phyloP scores from a whole-genome alignment of 192 early-diverging fungal genomes.

The Coemansia pectinata region DNA sequence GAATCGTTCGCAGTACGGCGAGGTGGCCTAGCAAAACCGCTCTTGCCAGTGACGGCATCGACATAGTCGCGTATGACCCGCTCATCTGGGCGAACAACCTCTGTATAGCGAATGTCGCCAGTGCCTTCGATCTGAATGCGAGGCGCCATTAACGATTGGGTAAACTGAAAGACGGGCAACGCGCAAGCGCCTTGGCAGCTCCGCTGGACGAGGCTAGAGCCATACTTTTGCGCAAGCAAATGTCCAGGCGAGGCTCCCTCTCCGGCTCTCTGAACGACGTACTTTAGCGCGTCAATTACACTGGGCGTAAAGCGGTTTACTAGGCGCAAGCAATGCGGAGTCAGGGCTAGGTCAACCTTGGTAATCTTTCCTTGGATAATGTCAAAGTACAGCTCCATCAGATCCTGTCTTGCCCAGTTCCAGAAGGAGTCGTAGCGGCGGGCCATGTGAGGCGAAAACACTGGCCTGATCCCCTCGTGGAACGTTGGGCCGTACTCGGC shows the following conservation, averaged over 20 bases:
- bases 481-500: slow-evolving; percentile 92
- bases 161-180: slow-evolving; percentile 72
- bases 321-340: slow-evolving; percentile 82
- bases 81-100: slow-evolving; percentile 71
- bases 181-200: neutral
- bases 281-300: slow-evolving; percentile 50
- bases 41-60: slow-evolving; percentile 75
- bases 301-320: slow-evolving; percentile 68
- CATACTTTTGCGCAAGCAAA: slow-evolving; percentile 80
- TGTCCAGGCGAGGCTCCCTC: slow-evolving; percentile 67
- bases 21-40: slow-evolving; percentile 68
- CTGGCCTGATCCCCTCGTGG: slow-evolving; percentile 79
- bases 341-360: slow-evolving; percentile 65
- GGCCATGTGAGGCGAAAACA: slow-evolving; percentile 79
- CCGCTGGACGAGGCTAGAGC: slow-evolving; percentile 60
- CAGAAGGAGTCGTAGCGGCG: slow-evolving; percentile 93
- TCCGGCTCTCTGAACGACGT: slow-evolving; percentile 83
- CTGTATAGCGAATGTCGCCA: slow-evolving; percentile 72
- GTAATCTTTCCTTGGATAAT: slow-evolving; percentile 84
- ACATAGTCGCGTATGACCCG: slow-evolving; percentile 93
- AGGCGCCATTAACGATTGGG: slow-evolving; percentile 58
- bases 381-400: slow-evolving; percentile 82
- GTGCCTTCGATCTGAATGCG: slow-evolving; percentile 77
- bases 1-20: slow-evolving; percentile 46
- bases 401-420: slow-evolving; percentile 81